Percentiles rank a stretch among this genome's conserved stretches.
phyloP scores from a whole-genome alignment of 331 rosid species.

The Phaseolus coccineus region DNA sequence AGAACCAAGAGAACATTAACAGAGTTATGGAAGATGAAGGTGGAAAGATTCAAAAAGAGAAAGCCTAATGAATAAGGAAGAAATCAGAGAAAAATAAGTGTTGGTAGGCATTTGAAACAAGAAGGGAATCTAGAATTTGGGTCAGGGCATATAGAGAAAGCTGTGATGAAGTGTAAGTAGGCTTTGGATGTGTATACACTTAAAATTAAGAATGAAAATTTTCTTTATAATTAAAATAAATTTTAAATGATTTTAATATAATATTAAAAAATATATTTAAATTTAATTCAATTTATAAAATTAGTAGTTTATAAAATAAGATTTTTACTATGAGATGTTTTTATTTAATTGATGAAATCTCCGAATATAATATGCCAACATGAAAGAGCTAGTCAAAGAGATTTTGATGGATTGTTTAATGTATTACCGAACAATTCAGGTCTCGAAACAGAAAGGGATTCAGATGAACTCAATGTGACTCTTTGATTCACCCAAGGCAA shows the following conservation, averaged over 20 bases:
- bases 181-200: constrained; percentile 63
- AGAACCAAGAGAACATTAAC: constrained; percentile 53
- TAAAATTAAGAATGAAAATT: constrained; percentile 49
- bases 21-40: constrained; percentile 76
- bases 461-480: constrained; percentile 62
- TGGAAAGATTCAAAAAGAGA: constrained; percentile 66
- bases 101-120: constrained; percentile 50
- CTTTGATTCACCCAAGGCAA: constrained; percentile 50
- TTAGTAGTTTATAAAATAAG: too few relatives aligned
- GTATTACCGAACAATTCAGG: constrained; percentile 50
- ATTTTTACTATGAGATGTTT: too few relatives aligned
- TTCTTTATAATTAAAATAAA: too few relatives aligned
- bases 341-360: too few relatives aligned
- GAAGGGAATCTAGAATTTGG: constrained; percentile 60
- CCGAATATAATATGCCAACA: not conserved
- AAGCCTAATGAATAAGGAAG: constrained; percentile 57
- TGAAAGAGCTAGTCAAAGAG: constrained; percentile 65
- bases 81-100: constrained; percentile 54
- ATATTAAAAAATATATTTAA: too few relatives aligned
- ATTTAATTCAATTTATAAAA: too few relatives aligned
- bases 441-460: constrained; percentile 30
- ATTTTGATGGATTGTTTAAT: constrained; percentile 71
- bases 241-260: too few relatives aligned
- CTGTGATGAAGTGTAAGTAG: constrained; percentile 61
- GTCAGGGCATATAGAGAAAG: constrained; percentile 60